Evolutionary conservation across 768 basidiomycete genomes (phyloP).

Genomic region (Brasilioporus rufonigricans): DNA sequence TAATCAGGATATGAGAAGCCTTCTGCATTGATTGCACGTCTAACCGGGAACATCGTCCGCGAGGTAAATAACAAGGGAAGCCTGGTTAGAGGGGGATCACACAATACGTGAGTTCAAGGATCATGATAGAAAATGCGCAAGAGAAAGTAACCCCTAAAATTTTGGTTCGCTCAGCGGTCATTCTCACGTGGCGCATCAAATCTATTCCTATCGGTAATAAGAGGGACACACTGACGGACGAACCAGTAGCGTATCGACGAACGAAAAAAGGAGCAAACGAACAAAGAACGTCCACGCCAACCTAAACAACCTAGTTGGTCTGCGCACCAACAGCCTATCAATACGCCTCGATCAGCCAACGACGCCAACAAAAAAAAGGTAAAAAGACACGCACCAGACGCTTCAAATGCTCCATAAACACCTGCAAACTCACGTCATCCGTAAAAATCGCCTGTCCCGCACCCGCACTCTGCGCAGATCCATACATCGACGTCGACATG

Average conservation of each 20-base stretch:
- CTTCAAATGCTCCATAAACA: conserved; percentile 97
- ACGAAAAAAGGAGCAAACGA: neutral
- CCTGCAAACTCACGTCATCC: conserved; percentile 96
- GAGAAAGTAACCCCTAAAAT: too few species aligned
- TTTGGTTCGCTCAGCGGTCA: too few species aligned
- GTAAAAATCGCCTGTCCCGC: conserved; percentile 95
- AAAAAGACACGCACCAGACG: conserved; percentile 60
- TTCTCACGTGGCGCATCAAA: neutral
- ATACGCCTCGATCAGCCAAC: conserved; percentile 4
- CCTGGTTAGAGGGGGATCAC: too few species aligned
- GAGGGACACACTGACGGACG: conserved; percentile 5
- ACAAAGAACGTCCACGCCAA: neutral
- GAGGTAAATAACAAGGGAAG: too few species aligned
- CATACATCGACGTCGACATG: conserved; percentile 90
- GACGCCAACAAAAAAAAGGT: neutral
- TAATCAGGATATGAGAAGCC: too few species aligned
- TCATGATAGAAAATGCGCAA: too few species aligned
- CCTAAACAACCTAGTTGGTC: conserved; percentile 44
- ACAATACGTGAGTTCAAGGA: too few species aligned
- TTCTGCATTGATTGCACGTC: too few species aligned
- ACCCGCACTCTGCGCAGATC: conserved; percentile 61
- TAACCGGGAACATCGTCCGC: too few species aligned
- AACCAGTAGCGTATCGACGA: conserved; percentile 7
- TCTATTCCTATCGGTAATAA: conserved; percentile 18
- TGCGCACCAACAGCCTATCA: conserved; percentile 64